Conservation (phyloP, 495 filamentous ascomycete genomes). For the Podospora pseudoanserina region DNA sequence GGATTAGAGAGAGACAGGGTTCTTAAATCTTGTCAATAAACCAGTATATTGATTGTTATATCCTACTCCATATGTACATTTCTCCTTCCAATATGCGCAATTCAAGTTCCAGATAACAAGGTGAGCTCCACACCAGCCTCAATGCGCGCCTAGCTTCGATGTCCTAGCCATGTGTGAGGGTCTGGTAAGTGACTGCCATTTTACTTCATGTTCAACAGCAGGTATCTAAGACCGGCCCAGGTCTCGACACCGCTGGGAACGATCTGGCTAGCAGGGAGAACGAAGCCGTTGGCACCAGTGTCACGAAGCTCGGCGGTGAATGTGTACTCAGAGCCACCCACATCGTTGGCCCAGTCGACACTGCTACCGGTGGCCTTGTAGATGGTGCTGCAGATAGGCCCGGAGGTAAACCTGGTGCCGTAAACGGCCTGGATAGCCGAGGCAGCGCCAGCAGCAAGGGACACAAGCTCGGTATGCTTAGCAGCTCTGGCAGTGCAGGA, state of each 20-base stretch:
- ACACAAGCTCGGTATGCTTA: constrained; percentile 48
- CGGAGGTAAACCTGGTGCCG: constrained; percentile 46
- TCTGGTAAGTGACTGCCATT: neutral
- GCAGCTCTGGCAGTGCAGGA: constrained; percentile 35
- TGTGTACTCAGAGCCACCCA: constrained; percentile 49
- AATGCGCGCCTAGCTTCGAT: neutral
- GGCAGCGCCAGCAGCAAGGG: constrained; percentile 39
- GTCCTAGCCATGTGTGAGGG: neutral
- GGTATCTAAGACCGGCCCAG: constrained; percentile 52
- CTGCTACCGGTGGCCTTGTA: constrained; percentile 55
- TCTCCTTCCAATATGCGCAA: neutral
- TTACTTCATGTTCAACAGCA: constrained; percentile 46
- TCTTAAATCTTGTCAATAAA: no score
- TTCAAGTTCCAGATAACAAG: neutral
- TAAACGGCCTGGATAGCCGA: constrained; percentile 49
- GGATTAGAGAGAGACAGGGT: no score
- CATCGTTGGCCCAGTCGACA: constrained; percentile 55
- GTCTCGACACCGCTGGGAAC: constrained; percentile 49
- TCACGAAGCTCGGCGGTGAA: constrained; percentile 54
- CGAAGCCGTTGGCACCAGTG: constrained; percentile 49
- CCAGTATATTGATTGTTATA: neutral
- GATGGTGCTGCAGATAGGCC: constrained; percentile 57
- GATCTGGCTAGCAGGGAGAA: constrained; percentile 55
- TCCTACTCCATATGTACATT: neutral
- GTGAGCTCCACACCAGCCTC: neutral